Conservation (phyloP, 768 basidiomycete species). For the Chalciporus piperatus region DNA sequence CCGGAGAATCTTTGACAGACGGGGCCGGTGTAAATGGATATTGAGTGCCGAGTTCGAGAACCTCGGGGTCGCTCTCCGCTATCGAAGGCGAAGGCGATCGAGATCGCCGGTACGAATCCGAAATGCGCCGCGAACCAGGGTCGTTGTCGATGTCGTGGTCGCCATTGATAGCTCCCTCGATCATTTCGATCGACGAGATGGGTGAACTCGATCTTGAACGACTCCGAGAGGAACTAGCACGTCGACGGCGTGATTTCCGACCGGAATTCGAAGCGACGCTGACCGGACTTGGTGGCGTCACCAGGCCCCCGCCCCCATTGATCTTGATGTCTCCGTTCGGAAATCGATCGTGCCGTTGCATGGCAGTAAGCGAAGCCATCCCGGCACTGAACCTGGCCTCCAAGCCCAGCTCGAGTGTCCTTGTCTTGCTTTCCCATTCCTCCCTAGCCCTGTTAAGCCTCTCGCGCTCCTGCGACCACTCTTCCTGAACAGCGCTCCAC, state of each 20-base stretch:
- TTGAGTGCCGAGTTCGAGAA: constrained; percentile 17
- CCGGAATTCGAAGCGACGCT: constrained; percentile 64
- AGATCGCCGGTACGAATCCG: constrained; percentile 23
- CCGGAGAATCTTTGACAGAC: constrained; percentile 29
- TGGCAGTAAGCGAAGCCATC: constrained; percentile 28
- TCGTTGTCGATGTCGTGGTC: constrained; percentile 17
- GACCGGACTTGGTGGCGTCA: constrained; percentile 75
- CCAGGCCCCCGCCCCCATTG: constrained; percentile 48
- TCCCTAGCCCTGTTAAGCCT: constrained; percentile 69
- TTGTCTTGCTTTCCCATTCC: constrained; percentile 73
- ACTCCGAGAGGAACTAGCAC: constrained; percentile 41
- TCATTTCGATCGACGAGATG: constrained; percentile 33
- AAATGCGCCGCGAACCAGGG: constrained; percentile 23
- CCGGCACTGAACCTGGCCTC: constrained; percentile 39
- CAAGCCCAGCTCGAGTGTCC: constrained; percentile 52
- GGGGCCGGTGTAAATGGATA: constrained; percentile 32
- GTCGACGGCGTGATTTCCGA: constrained; percentile 39
- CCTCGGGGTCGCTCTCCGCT: constrained; percentile 30
- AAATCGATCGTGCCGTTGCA: constrained; percentile 39
- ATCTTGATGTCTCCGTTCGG: constrained; percentile 32
- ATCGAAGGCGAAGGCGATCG: constrained; percentile 32
- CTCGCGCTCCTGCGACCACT: constrained; percentile 80
- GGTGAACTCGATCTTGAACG: constrained; percentile 37
- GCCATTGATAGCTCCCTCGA: constrained; percentile 25
- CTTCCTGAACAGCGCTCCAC: constrained; percentile 74